Conservation (phyloP, 495 filamentous ascomycete species). For the Xylaria acuta region DNA sequence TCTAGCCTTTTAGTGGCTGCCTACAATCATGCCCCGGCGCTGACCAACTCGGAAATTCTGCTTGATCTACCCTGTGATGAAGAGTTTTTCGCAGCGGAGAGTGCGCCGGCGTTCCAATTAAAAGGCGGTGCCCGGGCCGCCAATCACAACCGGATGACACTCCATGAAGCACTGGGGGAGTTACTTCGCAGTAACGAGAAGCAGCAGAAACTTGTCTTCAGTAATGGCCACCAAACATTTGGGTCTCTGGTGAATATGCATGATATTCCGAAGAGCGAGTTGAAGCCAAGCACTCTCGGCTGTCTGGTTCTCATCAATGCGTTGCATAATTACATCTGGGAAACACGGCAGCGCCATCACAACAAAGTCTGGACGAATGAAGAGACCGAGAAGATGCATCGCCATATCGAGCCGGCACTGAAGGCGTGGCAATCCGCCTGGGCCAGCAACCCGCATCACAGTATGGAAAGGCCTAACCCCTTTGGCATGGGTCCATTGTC, state of each 20-base stretch:
- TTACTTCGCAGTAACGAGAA: conserved; percentile 83
- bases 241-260: conserved; percentile 51
- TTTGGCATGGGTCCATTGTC: conserved; percentile 88
- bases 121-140: conserved; percentile 72
- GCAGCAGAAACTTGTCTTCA: conserved; percentile 59
- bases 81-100: conserved; percentile 87
- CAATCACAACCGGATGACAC: conserved; percentile 70
- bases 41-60: conserved; percentile 93
- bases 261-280: conserved; percentile 65
- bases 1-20: conserved; percentile 91
- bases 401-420: conserved; percentile 92
- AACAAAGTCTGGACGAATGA: conserved; percentile 88
- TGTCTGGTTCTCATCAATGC: conserved; percentile 95
- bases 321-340: conserved; percentile 98
- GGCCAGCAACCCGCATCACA: conserved; percentile 86
- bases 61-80: conserved; percentile 95
- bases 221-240: conserved; percentile 52
- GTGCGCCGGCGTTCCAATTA: conserved; percentile 75
- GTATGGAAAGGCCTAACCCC: conserved; percentile 86
- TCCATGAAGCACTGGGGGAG: conserved; percentile 77
- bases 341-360: conserved; percentile 89
- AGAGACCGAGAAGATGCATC: conserved; percentile 95
- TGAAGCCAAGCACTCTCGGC: conserved; percentile 91
- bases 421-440: conserved; percentile 96
- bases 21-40: conserved; percentile 87